Percentiles rank a stretch among this genome's conserved stretches.
phyloP scores from a whole-genome alignment of 305 asterid species.

The Fraxinus dipetala region DNA sequence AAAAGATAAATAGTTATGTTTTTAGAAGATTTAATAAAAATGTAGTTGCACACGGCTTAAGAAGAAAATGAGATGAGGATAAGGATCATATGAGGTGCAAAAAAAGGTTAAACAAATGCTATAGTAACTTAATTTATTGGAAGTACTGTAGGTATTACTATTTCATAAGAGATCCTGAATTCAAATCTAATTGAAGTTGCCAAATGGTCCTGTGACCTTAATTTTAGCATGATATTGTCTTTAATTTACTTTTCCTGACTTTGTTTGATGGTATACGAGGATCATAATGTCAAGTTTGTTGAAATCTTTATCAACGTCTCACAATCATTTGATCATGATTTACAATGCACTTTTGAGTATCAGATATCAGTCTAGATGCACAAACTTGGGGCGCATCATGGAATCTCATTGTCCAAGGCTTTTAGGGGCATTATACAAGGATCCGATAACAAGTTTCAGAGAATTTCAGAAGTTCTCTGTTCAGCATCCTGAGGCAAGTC shows the following conservation, averaged over 20 bases:
- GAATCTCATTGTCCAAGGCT: slow-evolving; percentile 76
- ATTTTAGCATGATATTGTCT: not conserved
- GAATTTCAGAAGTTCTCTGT: slow-evolving; percentile 72
- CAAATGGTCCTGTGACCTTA: not conserved
- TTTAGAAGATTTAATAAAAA: not conserved
- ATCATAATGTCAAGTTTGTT: not conserved
- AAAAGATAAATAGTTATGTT: not conserved
- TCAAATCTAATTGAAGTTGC: slow-evolving; percentile 1
- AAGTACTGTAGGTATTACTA: slow-evolving; percentile 3
- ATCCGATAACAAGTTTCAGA: slow-evolving; percentile 72
- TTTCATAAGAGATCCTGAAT: slow-evolving; percentile 2
- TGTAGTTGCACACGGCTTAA: not conserved
- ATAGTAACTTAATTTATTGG: not conserved
- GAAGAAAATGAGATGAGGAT: not conserved
- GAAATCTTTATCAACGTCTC: not conserved
- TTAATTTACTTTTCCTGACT: not conserved
- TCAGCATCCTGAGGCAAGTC: slow-evolving; percentile 74
- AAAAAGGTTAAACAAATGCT: not conserved
- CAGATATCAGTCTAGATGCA: slow-evolving; percentile 53
- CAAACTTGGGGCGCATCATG: slow-evolving; percentile 85
- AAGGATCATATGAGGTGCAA: not conserved
- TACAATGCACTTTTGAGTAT: slow-evolving; percentile 15
- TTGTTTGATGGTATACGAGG: not conserved
- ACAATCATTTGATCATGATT: slow-evolving; percentile 10
- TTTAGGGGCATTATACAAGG: slow-evolving; percentile 62